phyloP scores from a whole-genome alignment of 2,329 filamentous ascomycete genomes.

The Pseudocercospora macadamiae region DNA sequence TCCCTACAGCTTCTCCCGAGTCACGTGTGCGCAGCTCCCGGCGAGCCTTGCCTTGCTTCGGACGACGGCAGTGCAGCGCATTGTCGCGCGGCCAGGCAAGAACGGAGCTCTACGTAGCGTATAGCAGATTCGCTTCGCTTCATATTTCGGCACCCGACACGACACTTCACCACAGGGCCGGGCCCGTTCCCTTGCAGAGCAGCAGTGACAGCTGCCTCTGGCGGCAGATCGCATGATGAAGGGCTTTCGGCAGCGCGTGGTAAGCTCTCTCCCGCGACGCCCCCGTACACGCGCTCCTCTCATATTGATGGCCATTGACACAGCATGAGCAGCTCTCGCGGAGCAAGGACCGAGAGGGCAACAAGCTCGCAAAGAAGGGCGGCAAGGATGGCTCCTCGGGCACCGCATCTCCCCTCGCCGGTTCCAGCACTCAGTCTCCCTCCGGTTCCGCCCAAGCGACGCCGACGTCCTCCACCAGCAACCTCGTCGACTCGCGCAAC shows the following conservation, averaged over 20 bases:
- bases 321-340: constrained; percentile 85
- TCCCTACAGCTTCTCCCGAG: not conserved
- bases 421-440: constrained; percentile 58
- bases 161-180: constrained; percentile 28
- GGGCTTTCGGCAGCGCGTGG: constrained; percentile 95
- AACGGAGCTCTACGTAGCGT: no score
- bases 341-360: constrained; percentile 53
- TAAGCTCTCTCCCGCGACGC: constrained; percentile 57
- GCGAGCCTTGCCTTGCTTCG: constrained; percentile 5
- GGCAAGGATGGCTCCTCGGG: constrained; percentile 61
- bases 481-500: constrained; percentile 81
- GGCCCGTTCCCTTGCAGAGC: constrained; percentile 30
- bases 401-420: constrained; percentile 73
- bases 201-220: constrained; percentile 34
- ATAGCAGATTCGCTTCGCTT: no score
- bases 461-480: constrained; percentile 85
- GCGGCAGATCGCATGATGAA: constrained; percentile 67
- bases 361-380: constrained; percentile 71
- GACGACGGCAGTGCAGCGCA: not conserved
- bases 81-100: not conserved
- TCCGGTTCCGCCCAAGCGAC: constrained; percentile 67
- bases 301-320: constrained; percentile 37
- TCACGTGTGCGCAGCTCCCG: constrained; percentile 5
- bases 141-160: no score
- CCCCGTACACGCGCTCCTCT: constrained; percentile 23